phyloP scores from a whole-genome alignment of 2,329 filamentous ascomycete species.

The Clonostachys rhizophaga region DNA sequence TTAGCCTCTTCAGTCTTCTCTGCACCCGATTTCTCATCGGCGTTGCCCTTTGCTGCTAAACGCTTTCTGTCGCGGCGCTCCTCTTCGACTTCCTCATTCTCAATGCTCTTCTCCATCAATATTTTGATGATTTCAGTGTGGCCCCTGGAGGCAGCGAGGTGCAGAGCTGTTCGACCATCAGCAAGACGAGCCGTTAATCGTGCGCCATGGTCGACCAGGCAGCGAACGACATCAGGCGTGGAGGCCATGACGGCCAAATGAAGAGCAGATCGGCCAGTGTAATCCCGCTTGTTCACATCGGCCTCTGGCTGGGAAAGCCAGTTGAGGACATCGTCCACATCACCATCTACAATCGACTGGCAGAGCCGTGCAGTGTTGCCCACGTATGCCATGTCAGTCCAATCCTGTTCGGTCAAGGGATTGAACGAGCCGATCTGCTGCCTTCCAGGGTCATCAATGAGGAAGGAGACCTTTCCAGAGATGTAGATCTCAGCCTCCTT shows the following conservation, averaged over 20 bases:
- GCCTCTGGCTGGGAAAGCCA: slow-evolving; percentile 66
- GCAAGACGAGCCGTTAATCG: slow-evolving; percentile 70
- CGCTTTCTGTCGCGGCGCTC: slow-evolving; percentile 48
- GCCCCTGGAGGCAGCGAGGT: slow-evolving; percentile 71
- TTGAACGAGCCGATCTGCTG: slow-evolving; percentile 71
- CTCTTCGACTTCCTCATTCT: slow-evolving; percentile 66
- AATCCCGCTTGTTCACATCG: slow-evolving; percentile 70
- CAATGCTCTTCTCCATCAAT: slow-evolving; percentile 68
- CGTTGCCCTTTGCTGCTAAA: not conserved
- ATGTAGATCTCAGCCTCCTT: slow-evolving; percentile 74
- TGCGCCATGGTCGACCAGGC: slow-evolving; percentile 66
- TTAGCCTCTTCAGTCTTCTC: slow-evolving; percentile 5
- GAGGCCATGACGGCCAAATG: slow-evolving; percentile 71
- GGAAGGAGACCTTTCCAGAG: slow-evolving; percentile 66
- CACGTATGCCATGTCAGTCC: slow-evolving; percentile 89
- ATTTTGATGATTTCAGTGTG: slow-evolving; percentile 64
- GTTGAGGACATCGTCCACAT: slow-evolving; percentile 64
- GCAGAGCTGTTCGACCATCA: slow-evolving; percentile 78
- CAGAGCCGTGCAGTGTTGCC: slow-evolving; percentile 74
- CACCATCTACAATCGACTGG: slow-evolving; percentile 73
- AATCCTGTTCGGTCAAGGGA: slow-evolving; percentile 75
- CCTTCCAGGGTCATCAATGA: slow-evolving; percentile 77
- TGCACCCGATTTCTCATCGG: slow-evolving; percentile 11
- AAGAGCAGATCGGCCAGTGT: slow-evolving; percentile 73
- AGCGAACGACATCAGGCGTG: slow-evolving; percentile 64